Percentiles rank a stretch among this genome's conserved stretches.
These are phyloP conservation scores for Trametes cubensis DNA, from an alignment of 768 basidiomycete genomes.

Conservation along the genomic window DNA sequence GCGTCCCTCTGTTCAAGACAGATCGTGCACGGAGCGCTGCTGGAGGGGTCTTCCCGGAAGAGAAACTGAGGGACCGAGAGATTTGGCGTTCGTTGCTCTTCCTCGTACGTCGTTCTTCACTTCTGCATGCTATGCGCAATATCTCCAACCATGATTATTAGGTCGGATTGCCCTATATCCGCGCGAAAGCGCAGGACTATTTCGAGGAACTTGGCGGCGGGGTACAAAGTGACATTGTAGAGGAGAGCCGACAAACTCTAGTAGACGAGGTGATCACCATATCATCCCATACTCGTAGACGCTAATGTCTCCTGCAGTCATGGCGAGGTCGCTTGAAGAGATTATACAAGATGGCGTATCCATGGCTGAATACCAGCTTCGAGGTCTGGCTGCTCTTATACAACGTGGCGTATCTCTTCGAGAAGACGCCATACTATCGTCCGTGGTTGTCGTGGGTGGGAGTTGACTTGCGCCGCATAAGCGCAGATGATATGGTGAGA, in stretches of 20 bases:
- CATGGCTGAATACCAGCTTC: conserved; percentile 75
- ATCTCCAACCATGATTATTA: no score
- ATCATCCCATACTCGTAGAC: not conserved
- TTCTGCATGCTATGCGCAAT: no score
- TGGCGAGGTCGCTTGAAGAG: conserved; percentile 56
- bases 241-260: conserved; percentile 49
- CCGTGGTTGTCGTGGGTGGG: conserved; percentile 91
- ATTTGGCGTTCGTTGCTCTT: conserved; percentile 78
- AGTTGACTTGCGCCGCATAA: conserved; percentile 78
- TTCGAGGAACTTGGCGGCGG: conserved; percentile 91
- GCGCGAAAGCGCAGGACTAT: conserved; percentile 88
- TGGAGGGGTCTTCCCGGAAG: conserved; percentile 63
- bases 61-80: conserved; percentile 67
- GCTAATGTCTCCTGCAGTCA: conserved; percentile 44
- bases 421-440: conserved; percentile 80
- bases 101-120: conserved; percentile 58
- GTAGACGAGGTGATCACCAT: conserved; percentile 52
- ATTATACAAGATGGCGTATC: conserved; percentile 75
- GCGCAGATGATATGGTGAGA: conserved; percentile 77
- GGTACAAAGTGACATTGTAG: conserved; percentile 62
- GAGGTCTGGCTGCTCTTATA: conserved; percentile 83
- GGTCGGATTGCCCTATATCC: conserved; percentile 88
- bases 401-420: conserved; percentile 91
- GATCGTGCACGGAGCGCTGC: conserved; percentile 70
- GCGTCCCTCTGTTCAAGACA: conserved; percentile 69